phyloP scores from a whole-genome alignment of 1,139 yeast species.

The Candida anutae region DNA sequence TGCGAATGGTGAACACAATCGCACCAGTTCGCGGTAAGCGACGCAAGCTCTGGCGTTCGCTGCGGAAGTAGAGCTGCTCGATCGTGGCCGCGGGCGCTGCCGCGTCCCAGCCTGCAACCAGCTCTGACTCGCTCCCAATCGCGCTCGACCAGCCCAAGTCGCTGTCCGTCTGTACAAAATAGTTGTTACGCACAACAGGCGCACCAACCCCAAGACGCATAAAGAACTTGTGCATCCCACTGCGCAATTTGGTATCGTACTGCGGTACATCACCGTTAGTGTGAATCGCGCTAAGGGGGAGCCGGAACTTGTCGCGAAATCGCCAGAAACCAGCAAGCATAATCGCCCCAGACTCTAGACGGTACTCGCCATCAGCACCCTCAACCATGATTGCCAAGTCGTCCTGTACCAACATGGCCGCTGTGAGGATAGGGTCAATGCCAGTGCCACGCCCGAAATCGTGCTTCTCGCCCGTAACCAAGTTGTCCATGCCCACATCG shows the following conservation, averaged over 20 bases:
- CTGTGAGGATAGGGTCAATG: constrained; percentile 52
- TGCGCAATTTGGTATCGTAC: no score
- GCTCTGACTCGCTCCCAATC: constrained; percentile 48
- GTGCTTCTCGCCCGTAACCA: constrained; percentile 46
- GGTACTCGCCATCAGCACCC: constrained; percentile 46
- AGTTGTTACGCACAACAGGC: constrained; percentile 60
- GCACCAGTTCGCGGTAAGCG: constrained; percentile 58
- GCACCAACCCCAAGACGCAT: constrained; percentile 67
- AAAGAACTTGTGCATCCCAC: no score
- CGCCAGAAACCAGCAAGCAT: constrained; percentile 63
- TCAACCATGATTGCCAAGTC: constrained; percentile 64
- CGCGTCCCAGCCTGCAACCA: constrained; percentile 49
- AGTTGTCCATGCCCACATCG: constrained; percentile 39
- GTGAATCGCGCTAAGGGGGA: constrained; percentile 52
- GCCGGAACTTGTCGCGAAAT: constrained; percentile 45
- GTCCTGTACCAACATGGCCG: constrained; percentile 55
- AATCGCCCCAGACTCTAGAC: constrained; percentile 52
- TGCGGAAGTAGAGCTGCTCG: constrained; percentile 44
- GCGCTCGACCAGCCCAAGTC: constrained; percentile 58
- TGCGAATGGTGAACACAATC: constrained; percentile 53
- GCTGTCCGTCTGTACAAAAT: constrained; percentile 57
- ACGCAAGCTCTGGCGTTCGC: constrained; percentile 64
- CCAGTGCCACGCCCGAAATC: constrained; percentile 16
- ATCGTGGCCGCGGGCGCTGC: constrained; percentile 43
- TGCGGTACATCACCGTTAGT: no score